Percentiles rank a stretch among this genome's conserved stretches.
phyloP scores from a whole-genome alignment of 2,329 filamentous ascomycete genomes.

The Botrytis medusae region DNA sequence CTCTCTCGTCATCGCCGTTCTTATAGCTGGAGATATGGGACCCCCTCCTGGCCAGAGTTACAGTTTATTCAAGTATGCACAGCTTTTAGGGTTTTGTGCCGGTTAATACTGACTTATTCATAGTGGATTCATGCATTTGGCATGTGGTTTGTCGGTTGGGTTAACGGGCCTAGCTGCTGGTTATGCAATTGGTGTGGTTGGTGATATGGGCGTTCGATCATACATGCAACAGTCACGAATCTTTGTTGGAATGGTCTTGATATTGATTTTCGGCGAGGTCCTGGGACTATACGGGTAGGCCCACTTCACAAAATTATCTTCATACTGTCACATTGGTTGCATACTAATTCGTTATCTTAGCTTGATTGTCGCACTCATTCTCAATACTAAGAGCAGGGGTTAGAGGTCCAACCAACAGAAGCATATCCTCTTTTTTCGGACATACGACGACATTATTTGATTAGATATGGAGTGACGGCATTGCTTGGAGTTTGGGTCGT shows the following conservation, averaged over 20 bases:
- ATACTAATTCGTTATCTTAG: slow-evolving; percentile 46
- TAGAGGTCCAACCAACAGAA: slow-evolving; percentile 24
- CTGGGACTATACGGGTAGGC: slow-evolving; percentile 91
- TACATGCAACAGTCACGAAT: slow-evolving; percentile 97
- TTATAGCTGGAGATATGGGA: slow-evolving; percentile 87
- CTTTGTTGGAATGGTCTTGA: slow-evolving; percentile 98
- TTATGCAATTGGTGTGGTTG: slow-evolving; percentile 94
- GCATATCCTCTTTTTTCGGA: slow-evolving; percentile 6
- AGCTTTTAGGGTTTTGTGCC: slow-evolving; percentile 26
- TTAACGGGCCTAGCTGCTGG: slow-evolving; percentile 90
- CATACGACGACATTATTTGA: slow-evolving; percentile 31
- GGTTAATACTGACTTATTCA: slow-evolving; percentile 23
- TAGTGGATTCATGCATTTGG: slow-evolving; percentile 91
- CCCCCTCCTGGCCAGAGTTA: slow-evolving; percentile 68
- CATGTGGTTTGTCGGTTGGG: slow-evolving; percentile 85
- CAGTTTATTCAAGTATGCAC: slow-evolving; percentile 74
- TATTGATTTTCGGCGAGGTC: slow-evolving; percentile 97
- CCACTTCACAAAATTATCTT: neutral
- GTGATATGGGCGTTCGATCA: slow-evolving; percentile 87
- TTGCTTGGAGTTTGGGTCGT: slow-evolving; percentile 38
- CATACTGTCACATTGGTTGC: neutral
- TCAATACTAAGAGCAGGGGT: slow-evolving; percentile 71
- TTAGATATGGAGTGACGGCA: slow-evolving; percentile 34
- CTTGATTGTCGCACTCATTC: slow-evolving; percentile 87
- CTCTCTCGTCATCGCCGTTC: slow-evolving; percentile 91